A percentile compares a stretch with the other conserved stretches of the same genome.
phyloP scores from a whole-genome alignment of 306 rosid genomes.

The Rosa rugosa region DNA sequence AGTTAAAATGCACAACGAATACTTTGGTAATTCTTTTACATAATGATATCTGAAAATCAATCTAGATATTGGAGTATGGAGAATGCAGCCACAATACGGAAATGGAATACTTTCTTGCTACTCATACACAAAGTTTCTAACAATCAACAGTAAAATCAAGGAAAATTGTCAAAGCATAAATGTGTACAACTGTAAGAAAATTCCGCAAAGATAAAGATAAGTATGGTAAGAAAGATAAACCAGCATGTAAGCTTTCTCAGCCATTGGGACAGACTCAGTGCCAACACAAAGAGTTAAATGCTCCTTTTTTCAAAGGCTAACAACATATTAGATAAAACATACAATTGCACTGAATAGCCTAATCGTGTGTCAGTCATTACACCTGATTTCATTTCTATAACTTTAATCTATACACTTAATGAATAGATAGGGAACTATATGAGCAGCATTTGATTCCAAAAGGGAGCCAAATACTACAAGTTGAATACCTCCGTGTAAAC shows the following conservation, averaged over 20 bases:
- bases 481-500: background rate
- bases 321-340: background rate
- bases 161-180: background rate
- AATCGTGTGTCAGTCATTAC: background rate
- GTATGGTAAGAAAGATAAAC: too few relatives aligned
- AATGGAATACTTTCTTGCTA: background rate
- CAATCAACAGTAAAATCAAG: background rate
- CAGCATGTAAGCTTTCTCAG: background rate
- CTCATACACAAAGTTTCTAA: background rate
- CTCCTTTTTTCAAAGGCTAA: background rate
- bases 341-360: background rate
- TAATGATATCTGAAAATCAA: background rate
- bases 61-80: background rate
- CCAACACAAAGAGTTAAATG: background rate
- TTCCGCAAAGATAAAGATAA: background rate
- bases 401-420: background rate
- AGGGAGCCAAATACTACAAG: background rate
- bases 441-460: slow-evolving; percentile 6
- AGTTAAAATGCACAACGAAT: background rate
- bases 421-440: background rate
- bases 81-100: background rate
- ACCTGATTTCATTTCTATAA: background rate
- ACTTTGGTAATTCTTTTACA: background rate
- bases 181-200: background rate
- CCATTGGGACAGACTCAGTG: background rate